phyloP scores from a whole-genome alignment of 2,329 filamentous ascomycete genomes.

The Geosmithia morbida region DNA sequence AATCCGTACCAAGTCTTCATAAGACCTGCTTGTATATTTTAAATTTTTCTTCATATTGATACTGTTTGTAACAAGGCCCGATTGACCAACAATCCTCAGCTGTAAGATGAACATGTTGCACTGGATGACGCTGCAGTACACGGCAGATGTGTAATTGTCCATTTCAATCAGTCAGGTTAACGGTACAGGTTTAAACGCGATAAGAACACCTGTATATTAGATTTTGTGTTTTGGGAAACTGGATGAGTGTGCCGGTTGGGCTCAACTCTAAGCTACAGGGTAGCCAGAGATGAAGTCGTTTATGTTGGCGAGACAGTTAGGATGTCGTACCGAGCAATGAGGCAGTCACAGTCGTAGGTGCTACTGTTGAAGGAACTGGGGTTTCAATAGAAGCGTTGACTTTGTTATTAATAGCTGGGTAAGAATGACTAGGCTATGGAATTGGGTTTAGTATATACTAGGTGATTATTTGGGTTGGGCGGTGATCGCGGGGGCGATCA shows the following conservation, averaged over 20 bases:
- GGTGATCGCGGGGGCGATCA: too few species aligned
- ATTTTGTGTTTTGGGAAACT: conserved; percentile 9
- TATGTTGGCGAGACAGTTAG: too few species aligned
- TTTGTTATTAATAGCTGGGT: too few species aligned
- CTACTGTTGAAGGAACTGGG: too few species aligned
- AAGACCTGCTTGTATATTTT: neutral
- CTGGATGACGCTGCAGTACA: conserved; percentile 24
- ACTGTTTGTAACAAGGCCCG: too few species aligned
- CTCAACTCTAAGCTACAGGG: too few species aligned
- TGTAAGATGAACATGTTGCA: conserved; percentile 17
- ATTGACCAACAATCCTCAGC: neutral
- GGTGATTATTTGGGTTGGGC: neutral
- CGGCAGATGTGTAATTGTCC: conserved; percentile 12
- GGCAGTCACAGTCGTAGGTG: too few species aligned
- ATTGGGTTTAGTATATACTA: neutral
- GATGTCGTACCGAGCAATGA: too few species aligned
- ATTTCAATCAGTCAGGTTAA: neutral
- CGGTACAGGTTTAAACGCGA: neutral
- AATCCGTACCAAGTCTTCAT: neutral
- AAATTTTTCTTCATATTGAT: neutral
- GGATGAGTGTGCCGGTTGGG: too few species aligned
- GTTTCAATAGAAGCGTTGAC: too few species aligned
- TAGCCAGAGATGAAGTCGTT: too few species aligned
- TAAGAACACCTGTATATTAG: conserved; percentile 7
- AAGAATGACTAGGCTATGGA: too few species aligned